Evolutionary conservation across 805 yeast genomes (phyloP).

Genomic region (Yarrowia yakushimensis): DNA sequence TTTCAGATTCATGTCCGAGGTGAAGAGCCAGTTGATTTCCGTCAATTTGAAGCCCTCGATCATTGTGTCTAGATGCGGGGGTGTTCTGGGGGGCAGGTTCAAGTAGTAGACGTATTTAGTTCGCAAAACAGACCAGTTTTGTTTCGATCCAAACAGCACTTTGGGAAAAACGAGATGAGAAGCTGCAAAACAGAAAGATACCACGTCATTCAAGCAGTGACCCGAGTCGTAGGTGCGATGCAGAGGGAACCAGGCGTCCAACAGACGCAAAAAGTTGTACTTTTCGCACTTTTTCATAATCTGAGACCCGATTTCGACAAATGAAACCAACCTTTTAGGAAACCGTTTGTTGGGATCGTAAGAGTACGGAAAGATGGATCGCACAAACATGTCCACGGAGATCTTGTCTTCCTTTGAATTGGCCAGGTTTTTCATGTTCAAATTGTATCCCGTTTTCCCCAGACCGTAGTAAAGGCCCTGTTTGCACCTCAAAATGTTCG

Average conservation of each 20-base stretch:
- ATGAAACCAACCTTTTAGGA: neutral
- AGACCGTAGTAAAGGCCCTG: neutral
- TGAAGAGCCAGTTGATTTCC: constrained; percentile 1
- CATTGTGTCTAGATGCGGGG: neutral
- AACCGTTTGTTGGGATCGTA: neutral
- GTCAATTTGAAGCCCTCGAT: neutral
- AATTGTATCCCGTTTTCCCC: neutral
- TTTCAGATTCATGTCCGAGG: neutral
- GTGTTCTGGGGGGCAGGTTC: neutral
- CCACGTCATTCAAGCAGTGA: neutral
- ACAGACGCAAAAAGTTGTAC: neutral
- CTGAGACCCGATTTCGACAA: neutral
- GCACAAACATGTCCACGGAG: neutral
- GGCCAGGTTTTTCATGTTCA: neutral
- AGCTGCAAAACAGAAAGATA: neutral
- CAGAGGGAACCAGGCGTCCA: constrained; percentile 1
- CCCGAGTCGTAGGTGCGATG: neutral
- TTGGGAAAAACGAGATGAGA: neutral
- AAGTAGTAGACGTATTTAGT: neutral
- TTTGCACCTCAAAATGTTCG: neutral
- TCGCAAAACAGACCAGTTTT: neutral
- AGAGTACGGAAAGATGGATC: neutral
- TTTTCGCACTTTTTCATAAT: neutral
- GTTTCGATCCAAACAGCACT: neutral
- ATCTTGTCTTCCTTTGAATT: neutral